Base-by-base conservation (phyloP, 2,329 filamentous ascomycete species). In the Lachnellula occidentalis region DNA sequence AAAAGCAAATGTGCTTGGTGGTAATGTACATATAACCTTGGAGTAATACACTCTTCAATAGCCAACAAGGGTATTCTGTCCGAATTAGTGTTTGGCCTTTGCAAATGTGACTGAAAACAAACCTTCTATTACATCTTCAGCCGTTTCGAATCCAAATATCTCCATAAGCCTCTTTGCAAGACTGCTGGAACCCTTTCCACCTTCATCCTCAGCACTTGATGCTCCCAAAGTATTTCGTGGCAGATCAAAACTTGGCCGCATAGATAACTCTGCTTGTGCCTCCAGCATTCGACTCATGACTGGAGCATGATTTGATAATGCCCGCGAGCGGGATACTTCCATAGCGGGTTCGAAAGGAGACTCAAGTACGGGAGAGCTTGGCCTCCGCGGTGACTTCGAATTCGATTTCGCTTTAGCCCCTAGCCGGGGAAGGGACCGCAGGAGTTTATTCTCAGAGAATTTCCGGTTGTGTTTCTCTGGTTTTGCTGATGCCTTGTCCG, bases 11-110 rank as follows among this genome's bases (percentile, higher is more conserved):
- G 69, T 99, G 94, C 64, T 86, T 88, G 58, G 87, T 79, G 0
- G 94, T 97, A 66, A 99, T 89, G 73, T 97, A 97, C 80, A 99
- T 86, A 69, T 94, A 96, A 5, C 94, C 94, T 68, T 96, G 91
- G 8, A 97, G 79, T 31, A 97, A 76, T 45, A 96, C 90, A 67
- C 88, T 96, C 69, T 96, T 91, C 34, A 97, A 74, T 39, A 97
- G 75, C 85, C 90, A 96, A 73, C 92, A 97, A 8, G 91, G 88
- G 69, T 95, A 96, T 74, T 97, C 92, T 83, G 70, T 17, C 53
- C 34, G 21, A 36, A 53, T 68, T 54, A 67, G 61, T 51, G 43
- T 34, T 48, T 43, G 19, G 27, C 1, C 46, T 39, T 50, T 31
- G 42, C 9, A 0, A 6, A 12, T n/a, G n/a, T 24, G 59, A 27